These are phyloP conservation scores for Sambucus nigra DNA, from an alignment of 129 eudicot species.

Conservation along the genomic window DNA sequence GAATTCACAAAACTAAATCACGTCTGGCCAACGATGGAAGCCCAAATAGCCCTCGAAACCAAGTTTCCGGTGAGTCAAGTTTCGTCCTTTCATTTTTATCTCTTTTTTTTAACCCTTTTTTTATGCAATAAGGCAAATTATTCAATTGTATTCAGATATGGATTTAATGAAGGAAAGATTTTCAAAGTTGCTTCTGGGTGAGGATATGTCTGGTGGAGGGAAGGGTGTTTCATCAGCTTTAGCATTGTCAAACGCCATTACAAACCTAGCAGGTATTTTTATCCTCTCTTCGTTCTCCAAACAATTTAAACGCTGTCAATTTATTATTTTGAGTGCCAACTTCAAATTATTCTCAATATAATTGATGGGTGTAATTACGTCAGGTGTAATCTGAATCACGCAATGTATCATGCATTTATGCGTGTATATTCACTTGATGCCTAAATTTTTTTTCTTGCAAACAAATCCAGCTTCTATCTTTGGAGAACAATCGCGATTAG, in stretches of 20 bases:
- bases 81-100: not conserved
- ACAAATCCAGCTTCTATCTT: conserved; percentile 59
- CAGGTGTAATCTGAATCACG: too few species aligned
- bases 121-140: not conserved
- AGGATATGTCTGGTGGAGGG: conserved; percentile 99
- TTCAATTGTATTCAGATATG: conserved; percentile 36
- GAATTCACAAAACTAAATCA: conserved; percentile 8
- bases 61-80: conserved; percentile 16
- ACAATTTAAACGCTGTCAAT: not conserved
- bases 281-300: not conserved
- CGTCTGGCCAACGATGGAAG: conserved; percentile 14
- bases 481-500: conserved; percentile 57
- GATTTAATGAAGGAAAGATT: conserved; percentile 82
- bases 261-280: conserved; percentile 73
- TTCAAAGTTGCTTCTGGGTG: conserved; percentile 91
- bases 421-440: not conserved
- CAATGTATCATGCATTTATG: too few species aligned
- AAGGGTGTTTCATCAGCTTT: conserved; percentile 90
- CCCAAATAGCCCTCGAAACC: conserved; percentile 1
- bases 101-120: not conserved
- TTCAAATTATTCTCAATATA: not conserved
- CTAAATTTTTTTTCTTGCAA: not conserved
- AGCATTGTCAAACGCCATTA: conserved; percentile 95
- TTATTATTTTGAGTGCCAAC: not conserved
- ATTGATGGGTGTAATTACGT: too few species aligned